A percentile compares a stretch with the other conserved stretches of the same genome.
These are phyloP conservation scores for Phytophthora lateralis DNA, from an alignment of 352 stramenopile species.

Conservation along the genomic window DNA sequence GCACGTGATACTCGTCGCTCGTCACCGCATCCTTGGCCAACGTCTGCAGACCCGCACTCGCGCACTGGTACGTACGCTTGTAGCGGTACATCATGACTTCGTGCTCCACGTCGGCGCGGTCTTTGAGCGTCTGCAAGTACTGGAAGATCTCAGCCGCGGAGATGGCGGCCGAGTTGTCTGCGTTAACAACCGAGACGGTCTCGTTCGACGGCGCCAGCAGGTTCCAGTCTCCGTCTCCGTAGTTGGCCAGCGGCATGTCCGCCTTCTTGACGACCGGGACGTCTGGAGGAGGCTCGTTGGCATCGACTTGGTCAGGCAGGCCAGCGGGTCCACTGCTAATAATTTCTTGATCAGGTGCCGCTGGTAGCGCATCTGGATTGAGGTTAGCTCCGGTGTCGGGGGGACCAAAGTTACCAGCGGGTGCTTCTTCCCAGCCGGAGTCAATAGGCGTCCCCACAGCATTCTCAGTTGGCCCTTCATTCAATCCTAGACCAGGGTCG, in stretches of 20 bases:
- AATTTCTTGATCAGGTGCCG: neutral
- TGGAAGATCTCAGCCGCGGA: constrained; percentile 39
- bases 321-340: neutral
- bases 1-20: constrained; percentile 35
- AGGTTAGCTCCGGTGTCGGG: neutral
- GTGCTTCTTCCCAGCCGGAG: neutral
- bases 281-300: constrained; percentile 12
- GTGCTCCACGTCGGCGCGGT: constrained; percentile 30
- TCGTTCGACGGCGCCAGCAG: constrained; percentile 39
- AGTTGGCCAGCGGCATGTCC: constrained; percentile 23
- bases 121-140: constrained; percentile 35
- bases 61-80: constrained; percentile 40
- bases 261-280: constrained; percentile 23
- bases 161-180: constrained; percentile 33
- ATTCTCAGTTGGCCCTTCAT: neutral
- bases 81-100: constrained; percentile 35
- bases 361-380: constrained; percentile 1
- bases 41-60: constrained; percentile 28
- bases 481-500: neutral
- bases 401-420: constrained; percentile 5
- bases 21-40: constrained; percentile 39
- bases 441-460: neutral
- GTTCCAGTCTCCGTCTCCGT: constrained; percentile 39
- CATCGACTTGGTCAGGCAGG: constrained; percentile 9
- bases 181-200: constrained; percentile 33